phyloP scores from a whole-genome alignment of 1,139 yeast species.

The Waltiozyma sp. region DNA sequence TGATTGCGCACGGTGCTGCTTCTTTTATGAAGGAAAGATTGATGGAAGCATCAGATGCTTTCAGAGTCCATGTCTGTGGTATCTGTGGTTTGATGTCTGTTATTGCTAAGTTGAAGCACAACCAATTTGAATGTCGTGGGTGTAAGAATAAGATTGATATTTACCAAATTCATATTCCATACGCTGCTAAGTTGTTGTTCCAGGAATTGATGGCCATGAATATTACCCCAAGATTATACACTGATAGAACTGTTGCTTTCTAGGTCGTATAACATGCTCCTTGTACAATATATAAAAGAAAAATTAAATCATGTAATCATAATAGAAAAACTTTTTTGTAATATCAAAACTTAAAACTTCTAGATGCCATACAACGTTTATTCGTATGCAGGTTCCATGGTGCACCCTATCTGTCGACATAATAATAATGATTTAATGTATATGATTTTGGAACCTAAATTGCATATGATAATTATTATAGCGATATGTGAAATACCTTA shows the following conservation, averaged over 20 bases:
- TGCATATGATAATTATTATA: too few relatives aligned
- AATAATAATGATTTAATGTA: too few relatives aligned
- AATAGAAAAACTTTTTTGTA: too few relatives aligned
- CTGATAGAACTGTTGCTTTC: constrained; percentile 36
- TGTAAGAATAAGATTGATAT: constrained; percentile 98
- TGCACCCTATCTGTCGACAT: too few relatives aligned
- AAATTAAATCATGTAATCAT: neutral
- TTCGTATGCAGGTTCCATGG: too few relatives aligned
- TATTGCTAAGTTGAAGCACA: constrained; percentile 92
- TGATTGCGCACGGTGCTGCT: constrained; percentile 99
- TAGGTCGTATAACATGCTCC: constrained; percentile 3
- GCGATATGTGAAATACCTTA: too few relatives aligned
- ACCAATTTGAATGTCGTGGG: constrained; percentile 95
- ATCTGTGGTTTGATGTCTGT: constrained; percentile 97
- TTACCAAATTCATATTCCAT: constrained; percentile 93
- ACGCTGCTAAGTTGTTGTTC: constrained; percentile 92
- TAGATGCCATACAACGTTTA: too few relatives aligned
- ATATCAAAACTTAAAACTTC: too few relatives aligned
- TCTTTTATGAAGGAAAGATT: constrained; percentile 93
- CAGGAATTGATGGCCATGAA: constrained; percentile 99
- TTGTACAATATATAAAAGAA: neutral
- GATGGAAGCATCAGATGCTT: constrained; percentile 98
- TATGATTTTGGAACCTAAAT: too few relatives aligned
- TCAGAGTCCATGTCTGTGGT: constrained; percentile 96
- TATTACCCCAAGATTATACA: constrained; percentile 76